Evolutionary conservation across 2,329 filamentous ascomycete genomes (phyloP).

Genomic region (Verticillium klebahnii): DNA sequence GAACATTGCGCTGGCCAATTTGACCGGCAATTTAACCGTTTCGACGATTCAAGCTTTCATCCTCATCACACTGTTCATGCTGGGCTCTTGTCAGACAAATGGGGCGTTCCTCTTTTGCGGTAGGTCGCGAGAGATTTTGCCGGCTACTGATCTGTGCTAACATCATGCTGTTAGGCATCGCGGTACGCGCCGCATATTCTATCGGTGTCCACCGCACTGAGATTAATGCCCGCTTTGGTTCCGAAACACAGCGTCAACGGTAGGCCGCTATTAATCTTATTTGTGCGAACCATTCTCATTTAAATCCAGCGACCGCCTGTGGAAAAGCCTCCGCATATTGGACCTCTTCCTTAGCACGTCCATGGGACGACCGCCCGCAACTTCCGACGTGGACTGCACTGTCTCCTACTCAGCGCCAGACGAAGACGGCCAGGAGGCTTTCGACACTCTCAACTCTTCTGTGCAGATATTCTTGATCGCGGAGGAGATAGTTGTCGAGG

Average conservation of each 20-base stretch:
- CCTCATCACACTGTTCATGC: conserved; percentile 49
- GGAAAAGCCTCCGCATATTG: conserved; percentile 48
- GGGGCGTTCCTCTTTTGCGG: conserved; percentile 49
- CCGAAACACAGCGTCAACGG: conserved; percentile 35
- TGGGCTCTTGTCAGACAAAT: conserved; percentile 50
- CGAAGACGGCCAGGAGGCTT: conserved; percentile 28
- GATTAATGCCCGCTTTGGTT: conserved; percentile 47
- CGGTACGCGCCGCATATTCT: conserved; percentile 46
- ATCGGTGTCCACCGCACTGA: conserved; percentile 50
- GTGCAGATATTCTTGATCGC: conserved; percentile 49
- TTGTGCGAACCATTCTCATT: background rate
- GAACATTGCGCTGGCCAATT: conserved; percentile 35
- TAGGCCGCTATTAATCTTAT: background rate
- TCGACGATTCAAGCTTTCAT: conserved; percentile 46
- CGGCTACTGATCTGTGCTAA: background rate
- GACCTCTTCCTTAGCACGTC: conserved; percentile 49
- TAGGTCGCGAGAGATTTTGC: background rate
- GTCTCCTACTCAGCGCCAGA: conserved; percentile 37
- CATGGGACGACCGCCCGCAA: conserved; percentile 50
- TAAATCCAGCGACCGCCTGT: conserved; percentile 36
- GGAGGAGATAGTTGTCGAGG: conserved; percentile 44
- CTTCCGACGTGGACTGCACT: conserved; percentile 50
- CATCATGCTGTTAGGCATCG: conserved; percentile 28
- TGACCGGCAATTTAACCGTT: conserved; percentile 42
- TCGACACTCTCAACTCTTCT: conserved; percentile 45